Conservation (phyloP, 805 yeast species). For the Starmerella geochares region DNA sequence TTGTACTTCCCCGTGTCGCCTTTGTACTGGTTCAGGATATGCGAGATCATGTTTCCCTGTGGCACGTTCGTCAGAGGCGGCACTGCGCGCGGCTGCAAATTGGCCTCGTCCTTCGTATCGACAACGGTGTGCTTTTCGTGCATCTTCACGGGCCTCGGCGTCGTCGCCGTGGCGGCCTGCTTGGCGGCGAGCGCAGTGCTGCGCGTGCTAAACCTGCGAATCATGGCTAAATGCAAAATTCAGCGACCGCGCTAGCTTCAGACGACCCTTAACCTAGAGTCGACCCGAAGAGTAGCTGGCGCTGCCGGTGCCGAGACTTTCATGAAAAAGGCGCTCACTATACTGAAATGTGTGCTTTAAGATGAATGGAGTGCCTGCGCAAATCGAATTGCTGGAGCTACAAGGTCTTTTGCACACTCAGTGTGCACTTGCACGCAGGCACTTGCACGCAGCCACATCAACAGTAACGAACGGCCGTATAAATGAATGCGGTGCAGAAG, state of each 20-base stretch:
- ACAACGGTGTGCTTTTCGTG: conserved; percentile 26
- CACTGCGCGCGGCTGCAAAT: conserved; percentile 23
- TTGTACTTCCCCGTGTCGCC: conserved; percentile 25
- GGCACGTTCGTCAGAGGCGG: conserved; percentile 22
- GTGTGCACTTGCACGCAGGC: too few relatives aligned
- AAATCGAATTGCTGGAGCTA: too few relatives aligned
- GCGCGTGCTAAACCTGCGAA: conserved; percentile 10
- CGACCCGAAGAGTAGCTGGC: too few relatives aligned
- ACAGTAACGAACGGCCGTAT: too few relatives aligned
- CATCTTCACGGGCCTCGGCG: conserved; percentile 12
- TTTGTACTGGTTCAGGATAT: conserved; percentile 28
- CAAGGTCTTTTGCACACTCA: too few relatives aligned
- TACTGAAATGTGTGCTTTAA: too few relatives aligned
- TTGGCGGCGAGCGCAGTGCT: conserved; percentile 7
- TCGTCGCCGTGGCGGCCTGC: conserved; percentile 1
- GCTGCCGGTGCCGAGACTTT: too few relatives aligned
- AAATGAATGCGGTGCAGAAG: too few relatives aligned
- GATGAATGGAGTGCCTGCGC: too few relatives aligned
- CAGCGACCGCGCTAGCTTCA: background rate
- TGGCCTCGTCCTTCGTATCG: conserved; percentile 22
- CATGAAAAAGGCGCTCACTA: too few relatives aligned
- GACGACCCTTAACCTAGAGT: conserved; percentile 2
- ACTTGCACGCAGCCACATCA: too few relatives aligned
- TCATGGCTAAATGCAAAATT: conserved; percentile 1
- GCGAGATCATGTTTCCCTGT: conserved; percentile 27